Evolutionary conservation across 306 rosid genomes (phyloP).

Genomic region (Cicer bijugum): DNA sequence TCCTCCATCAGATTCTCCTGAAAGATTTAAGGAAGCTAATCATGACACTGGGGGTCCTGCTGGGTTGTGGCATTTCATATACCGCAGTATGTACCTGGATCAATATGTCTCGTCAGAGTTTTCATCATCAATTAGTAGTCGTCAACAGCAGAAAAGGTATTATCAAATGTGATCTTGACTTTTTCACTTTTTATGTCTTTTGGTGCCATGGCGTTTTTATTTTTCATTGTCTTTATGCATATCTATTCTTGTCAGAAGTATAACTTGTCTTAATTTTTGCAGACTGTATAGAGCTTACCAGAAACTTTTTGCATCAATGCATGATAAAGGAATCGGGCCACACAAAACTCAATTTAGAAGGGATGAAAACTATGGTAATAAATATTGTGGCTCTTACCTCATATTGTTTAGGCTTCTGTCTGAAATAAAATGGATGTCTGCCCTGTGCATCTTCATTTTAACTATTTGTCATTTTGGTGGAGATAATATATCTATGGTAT

Average conservation of each 20-base stretch:
- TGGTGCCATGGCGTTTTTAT: neutral
- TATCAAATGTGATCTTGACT: constrained; percentile 25
- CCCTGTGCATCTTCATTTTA: constrained; percentile 25
- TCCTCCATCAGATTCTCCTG: constrained; percentile 77
- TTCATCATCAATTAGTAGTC: constrained; percentile 66
- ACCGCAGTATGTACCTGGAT: constrained; percentile 88
- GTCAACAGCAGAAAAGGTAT: constrained; percentile 80
- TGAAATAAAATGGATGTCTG: constrained; percentile 36
- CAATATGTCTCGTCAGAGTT: constrained; percentile 95
- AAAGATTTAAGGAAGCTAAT: constrained; percentile 66
- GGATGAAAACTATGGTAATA: constrained; percentile 90
- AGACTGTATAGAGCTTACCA: constrained; percentile 93
- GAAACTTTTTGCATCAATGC: constrained; percentile 90
- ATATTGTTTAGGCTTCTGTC: constrained; percentile 10
- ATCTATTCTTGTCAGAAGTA: constrained; percentile 6
- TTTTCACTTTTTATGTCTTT: constrained; percentile 30
- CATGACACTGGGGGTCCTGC: constrained; percentile 78
- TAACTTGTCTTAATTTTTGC: constrained; percentile 54
- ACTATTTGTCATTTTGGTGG: constrained; percentile 29
- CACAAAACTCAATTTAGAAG: constrained; percentile 96
- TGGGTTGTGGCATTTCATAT: constrained; percentile 97
- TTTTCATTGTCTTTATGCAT: neutral
- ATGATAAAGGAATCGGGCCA: constrained; percentile 81
- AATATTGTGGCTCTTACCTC: constrained; percentile 26
- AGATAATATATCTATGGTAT: constrained; percentile 16